Percentiles rank a stretch among this genome's conserved stretches.
Evolutionary conservation across 2,329 filamentous ascomycete species (phyloP).

Genomic region (Sphaerulina populicola): DNA sequence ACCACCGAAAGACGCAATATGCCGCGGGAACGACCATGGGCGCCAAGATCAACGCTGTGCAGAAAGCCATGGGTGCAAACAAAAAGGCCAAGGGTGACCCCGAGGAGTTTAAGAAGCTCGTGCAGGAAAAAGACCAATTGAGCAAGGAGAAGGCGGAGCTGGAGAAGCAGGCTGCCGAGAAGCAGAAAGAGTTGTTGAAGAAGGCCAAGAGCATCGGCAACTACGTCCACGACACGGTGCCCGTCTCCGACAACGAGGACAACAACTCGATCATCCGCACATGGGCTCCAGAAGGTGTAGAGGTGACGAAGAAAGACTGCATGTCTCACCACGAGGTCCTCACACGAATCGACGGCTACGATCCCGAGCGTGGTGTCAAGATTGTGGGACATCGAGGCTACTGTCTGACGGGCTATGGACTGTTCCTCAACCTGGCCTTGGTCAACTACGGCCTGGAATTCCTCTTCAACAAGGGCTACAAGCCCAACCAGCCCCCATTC

Average conservation of each 20-base stretch:
- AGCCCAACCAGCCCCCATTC: constrained; percentile 62
- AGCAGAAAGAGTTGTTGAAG: constrained; percentile 62
- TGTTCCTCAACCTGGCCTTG: constrained; percentile 85
- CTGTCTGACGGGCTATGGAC: constrained; percentile 80
- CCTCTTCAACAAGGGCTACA: constrained; percentile 61
- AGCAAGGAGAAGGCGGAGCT: constrained; percentile 75
- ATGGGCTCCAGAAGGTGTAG: constrained; percentile 71
- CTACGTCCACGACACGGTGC: constrained; percentile 82
- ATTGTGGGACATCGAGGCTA: constrained; percentile 91
- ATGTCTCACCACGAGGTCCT: constrained; percentile 95
- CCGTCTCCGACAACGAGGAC: constrained; percentile 72
- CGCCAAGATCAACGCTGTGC: constrained; percentile 75
- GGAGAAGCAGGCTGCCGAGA: constrained; percentile 64
- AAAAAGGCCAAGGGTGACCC: constrained; percentile 94
- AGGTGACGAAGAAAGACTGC: constrained; percentile 63
- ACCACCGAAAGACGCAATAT: constrained; percentile 58
- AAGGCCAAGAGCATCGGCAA: constrained; percentile 84
- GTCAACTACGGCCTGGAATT: constrained; percentile 94
- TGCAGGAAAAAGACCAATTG: constrained; percentile 67
- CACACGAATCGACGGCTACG: constrained; percentile 78
- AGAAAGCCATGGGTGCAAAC: constrained; percentile 83
- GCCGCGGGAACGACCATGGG: constrained; percentile 65
- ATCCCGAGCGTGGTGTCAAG: constrained; percentile 86
- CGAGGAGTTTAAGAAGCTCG: constrained; percentile 66
- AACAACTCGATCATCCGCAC: constrained; percentile 69